Conservation (phyloP, 2,329 filamentous ascomycete genomes). For the Capronia americana region DNA sequence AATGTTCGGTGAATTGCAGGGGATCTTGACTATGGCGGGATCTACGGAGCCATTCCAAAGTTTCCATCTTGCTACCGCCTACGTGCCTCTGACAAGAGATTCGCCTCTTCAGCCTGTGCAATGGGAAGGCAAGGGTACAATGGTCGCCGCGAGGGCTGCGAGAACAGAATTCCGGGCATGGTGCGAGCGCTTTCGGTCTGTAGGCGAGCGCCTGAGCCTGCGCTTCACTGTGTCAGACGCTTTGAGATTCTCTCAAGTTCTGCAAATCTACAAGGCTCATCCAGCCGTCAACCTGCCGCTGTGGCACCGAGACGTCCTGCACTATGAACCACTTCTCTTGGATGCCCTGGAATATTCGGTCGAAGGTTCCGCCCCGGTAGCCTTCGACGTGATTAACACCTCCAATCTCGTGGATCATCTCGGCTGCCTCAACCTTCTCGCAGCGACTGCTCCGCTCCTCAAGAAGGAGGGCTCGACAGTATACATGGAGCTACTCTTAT, state of each 20-base stretch:
- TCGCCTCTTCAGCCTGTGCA: constrained; percentile 48
- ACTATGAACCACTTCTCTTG: constrained; percentile 47
- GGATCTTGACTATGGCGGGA: constrained; percentile 52
- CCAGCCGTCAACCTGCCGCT: constrained; percentile 46
- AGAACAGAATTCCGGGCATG: neutral
- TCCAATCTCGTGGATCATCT: constrained; percentile 56
- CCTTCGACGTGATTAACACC: constrained; percentile 65
- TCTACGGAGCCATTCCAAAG: constrained; percentile 60
- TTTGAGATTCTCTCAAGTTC: constrained; percentile 59
- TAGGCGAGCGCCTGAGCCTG: constrained; percentile 45
- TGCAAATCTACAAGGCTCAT: constrained; percentile 52
- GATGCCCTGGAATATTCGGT: constrained; percentile 52
- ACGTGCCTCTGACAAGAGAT: constrained; percentile 46
- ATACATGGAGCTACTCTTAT: constrained; percentile 56
- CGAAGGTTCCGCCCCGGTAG: constrained; percentile 45
- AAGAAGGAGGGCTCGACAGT: constrained; percentile 56
- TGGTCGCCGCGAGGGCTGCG: neutral
- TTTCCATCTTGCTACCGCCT: constrained; percentile 63
- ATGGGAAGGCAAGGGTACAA: constrained; percentile 14
- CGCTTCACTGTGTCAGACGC: constrained; percentile 59
- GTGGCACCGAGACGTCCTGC: constrained; percentile 53
- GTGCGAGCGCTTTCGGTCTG: neutral
- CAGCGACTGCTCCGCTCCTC: constrained; percentile 55
- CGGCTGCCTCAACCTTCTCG: constrained; percentile 55
- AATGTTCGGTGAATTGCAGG: constrained; percentile 51